These are phyloP conservation scores for Leccinellum luteum DNA, from an alignment of 768 basidiomycete genomes.

Conservation along the genomic window DNA sequence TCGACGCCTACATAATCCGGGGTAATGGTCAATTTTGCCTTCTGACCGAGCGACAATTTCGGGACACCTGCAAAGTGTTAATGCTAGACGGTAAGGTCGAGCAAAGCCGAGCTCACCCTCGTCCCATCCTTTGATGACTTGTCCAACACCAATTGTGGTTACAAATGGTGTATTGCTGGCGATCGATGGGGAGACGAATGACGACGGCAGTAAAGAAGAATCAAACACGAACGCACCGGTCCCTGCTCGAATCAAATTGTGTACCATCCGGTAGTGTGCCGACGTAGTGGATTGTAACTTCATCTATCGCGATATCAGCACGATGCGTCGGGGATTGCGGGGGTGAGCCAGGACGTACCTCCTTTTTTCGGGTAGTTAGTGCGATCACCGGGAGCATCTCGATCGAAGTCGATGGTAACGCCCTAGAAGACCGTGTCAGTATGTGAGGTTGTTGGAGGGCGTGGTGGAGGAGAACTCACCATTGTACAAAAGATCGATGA, in stretches of 20 bases:
- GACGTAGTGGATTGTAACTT: conserved; percentile 74
- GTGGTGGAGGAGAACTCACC: conserved; percentile 19
- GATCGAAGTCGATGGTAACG: conserved; percentile 66
- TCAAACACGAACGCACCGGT: conserved; percentile 48
- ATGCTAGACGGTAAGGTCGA: background rate
- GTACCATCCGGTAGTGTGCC: conserved; percentile 65
- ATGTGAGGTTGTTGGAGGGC: background rate
- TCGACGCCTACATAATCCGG: conserved; percentile 70
- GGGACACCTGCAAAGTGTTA: conserved; percentile 54
- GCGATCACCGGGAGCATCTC: conserved; percentile 59
- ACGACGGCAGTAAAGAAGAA: background rate
- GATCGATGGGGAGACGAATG: conserved; percentile 7
- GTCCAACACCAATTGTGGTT: conserved; percentile 73
- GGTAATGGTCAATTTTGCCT: conserved; percentile 61
- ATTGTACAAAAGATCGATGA: conserved; percentile 32
- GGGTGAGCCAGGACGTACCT: conserved; percentile 46
- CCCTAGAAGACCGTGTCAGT: conserved; percentile 44
- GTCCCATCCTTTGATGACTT: conserved; percentile 90
- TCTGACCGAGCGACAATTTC: conserved; percentile 73
- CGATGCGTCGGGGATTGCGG: conserved; percentile 15
- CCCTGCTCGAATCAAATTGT: conserved; percentile 73
- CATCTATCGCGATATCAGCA: conserved; percentile 46
- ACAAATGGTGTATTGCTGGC: conserved; percentile 58
- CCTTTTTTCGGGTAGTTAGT: conserved; percentile 62
- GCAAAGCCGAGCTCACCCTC: conserved; percentile 53